A percentile compares a stretch with the other conserved stretches of the same genome.
These are phyloP conservation scores for Botrytis sinoallii DNA, from an alignment of 2,329 filamentous ascomycete genomes.

Conservation along the genomic window DNA sequence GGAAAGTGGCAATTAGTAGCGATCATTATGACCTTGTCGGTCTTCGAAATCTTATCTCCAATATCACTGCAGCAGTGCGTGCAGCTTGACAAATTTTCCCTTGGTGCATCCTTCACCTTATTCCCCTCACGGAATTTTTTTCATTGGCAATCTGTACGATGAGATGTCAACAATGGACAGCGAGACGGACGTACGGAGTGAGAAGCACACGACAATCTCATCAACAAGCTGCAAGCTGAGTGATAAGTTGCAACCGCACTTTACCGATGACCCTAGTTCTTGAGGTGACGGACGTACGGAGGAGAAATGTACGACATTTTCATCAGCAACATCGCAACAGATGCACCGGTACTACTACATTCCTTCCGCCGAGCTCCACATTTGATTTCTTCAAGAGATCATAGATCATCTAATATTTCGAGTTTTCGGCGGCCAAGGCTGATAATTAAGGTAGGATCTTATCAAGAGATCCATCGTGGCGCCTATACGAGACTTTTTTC, in stretches of 20 bases:
- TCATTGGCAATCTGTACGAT: constrained; percentile 7
- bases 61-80: constrained; percentile 8
- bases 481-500: neutral
- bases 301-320: constrained; percentile 1
- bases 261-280: constrained; percentile 9
- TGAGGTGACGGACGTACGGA: neutral
- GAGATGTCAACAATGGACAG: neutral
- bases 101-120: neutral
- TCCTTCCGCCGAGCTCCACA: neutral
- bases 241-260: neutral
- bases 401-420: neutral
- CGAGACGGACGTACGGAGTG: constrained; percentile 2
- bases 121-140: neutral
- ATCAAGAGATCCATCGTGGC: constrained; percentile 4
- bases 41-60: constrained; percentile 5
- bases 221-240: neutral
- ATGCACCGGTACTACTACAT: neutral
- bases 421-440: neutral
- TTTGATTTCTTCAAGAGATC: neutral
- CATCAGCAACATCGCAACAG: neutral
- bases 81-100: neutral
- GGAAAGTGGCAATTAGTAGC: neutral
- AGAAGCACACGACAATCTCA: constrained; percentile 2
- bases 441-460: neutral
- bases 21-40: neutral